A percentile compares a stretch with the other conserved stretches of the same genome.
Conservation (phyloP, 192 early-diverging fungal genomes). For the Coemansia sp. region DNA sequence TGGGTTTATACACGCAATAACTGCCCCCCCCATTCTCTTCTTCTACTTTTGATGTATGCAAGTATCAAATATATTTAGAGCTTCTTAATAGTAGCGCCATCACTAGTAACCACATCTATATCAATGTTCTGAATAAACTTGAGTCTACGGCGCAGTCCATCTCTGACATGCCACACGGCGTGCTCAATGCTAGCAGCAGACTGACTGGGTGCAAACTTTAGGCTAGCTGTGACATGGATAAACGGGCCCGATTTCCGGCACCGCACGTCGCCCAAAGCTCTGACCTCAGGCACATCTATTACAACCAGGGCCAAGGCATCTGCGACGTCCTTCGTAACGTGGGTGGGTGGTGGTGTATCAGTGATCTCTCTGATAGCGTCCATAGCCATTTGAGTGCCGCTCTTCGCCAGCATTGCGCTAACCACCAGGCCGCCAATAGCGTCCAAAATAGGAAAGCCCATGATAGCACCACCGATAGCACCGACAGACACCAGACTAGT, state of each 20-base stretch:
- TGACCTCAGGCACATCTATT: conserved; percentile 1
- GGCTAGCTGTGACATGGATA: conserved; percentile 26
- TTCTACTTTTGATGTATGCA: neutral
- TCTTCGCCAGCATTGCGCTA: conserved; percentile 67
- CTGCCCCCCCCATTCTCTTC: neutral
- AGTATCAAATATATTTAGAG: neutral
- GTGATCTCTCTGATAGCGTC: conserved; percentile 57
- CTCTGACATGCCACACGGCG: conserved; percentile 13
- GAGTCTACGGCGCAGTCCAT: conserved; percentile 19
- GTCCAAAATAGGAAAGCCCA: conserved; percentile 71
- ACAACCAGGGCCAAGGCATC: conserved; percentile 16
- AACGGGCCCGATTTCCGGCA: conserved; percentile 50
- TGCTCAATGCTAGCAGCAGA: conserved; percentile 20
- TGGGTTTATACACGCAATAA: neutral
- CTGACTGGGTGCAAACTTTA: conserved; percentile 23
- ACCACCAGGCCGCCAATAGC: conserved; percentile 76
- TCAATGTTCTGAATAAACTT: conserved; percentile 40
- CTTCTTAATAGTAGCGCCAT: neutral
- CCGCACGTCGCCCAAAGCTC: conserved; percentile 16
- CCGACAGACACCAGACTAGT: conserved; percentile 70
- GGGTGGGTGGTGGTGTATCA: conserved; percentile 46
- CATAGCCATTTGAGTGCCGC: conserved; percentile 55
- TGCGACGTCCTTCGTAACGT: conserved; percentile 30
- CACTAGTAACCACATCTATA: conserved; percentile 12
- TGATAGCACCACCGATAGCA: conserved; percentile 71